Evolutionary conservation across 768 basidiomycete genomes (phyloP).

Genomic region (Pulveroboletus sp.): DNA sequence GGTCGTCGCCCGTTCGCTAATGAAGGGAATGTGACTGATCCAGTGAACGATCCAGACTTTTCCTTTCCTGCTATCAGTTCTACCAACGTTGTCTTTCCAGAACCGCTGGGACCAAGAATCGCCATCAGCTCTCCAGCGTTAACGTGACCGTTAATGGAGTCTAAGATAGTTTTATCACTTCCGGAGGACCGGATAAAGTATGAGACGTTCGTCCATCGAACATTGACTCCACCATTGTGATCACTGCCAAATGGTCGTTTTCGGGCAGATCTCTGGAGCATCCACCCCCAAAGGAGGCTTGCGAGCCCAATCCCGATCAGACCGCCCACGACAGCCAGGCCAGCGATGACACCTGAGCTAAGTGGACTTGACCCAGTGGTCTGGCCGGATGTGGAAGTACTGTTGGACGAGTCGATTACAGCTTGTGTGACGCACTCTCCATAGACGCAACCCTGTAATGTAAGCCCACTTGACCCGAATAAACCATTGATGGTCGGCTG

Average conservation of each 20-base stretch:
- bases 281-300: constrained; percentile 58
- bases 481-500: constrained; percentile 60
- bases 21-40: constrained; percentile 55
- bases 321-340: constrained; percentile 76
- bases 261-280: constrained; percentile 59
- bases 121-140: constrained; percentile 81
- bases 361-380: constrained; percentile 42
- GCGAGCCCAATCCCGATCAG: constrained; percentile 54
- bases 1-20: constrained; percentile 34
- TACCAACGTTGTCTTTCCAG: constrained; percentile 88
- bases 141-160: constrained; percentile 65
- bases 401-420: constrained; percentile 58
- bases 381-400: constrained; percentile 29
- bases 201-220: constrained; percentile 65
- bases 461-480: constrained; percentile 73
- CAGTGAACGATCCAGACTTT: constrained; percentile 68
- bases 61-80: constrained; percentile 83
- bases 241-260: constrained; percentile 36
- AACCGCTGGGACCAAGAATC: constrained; percentile 90
- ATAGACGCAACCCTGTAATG: constrained; percentile 67
- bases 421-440: constrained; percentile 87
- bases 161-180: constrained; percentile 57
- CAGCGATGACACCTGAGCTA: constrained; percentile 83
- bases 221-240: constrained; percentile 49
- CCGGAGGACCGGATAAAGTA: constrained; percentile 50